These are phyloP conservation scores for Knufia fluminis DNA, from an alignment of 2,329 filamentous ascomycete species.

Conservation along the genomic window DNA sequence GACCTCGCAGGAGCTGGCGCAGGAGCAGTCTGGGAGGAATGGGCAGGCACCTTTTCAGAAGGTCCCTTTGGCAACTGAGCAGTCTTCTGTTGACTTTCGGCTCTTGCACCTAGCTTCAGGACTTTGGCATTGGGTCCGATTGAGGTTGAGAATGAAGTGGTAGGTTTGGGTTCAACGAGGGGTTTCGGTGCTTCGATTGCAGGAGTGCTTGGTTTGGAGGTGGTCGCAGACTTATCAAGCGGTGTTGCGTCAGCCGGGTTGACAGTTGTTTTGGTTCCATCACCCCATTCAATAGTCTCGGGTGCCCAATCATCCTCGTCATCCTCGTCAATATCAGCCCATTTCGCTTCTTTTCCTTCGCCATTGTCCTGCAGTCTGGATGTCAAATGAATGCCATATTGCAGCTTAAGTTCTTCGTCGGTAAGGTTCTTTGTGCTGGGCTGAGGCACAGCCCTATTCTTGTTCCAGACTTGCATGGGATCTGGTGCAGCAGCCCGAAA, in stretches of 20 bases:
- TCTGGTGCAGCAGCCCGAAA: constrained; percentile 47
- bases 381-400: constrained; percentile 59
- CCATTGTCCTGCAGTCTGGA: constrained; percentile 56
- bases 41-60: constrained; percentile 22
- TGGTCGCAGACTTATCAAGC: constrained; percentile 18
- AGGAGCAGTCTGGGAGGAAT: constrained; percentile 30
- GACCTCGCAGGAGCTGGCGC: constrained; percentile 67
- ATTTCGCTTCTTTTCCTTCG: constrained; percentile 54
- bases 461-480: constrained; percentile 62
- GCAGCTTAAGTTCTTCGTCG: constrained; percentile 59
- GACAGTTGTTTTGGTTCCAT: constrained; percentile 56
- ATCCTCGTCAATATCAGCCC: constrained; percentile 62
- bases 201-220: constrained; percentile 15
- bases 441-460: constrained; percentile 47
- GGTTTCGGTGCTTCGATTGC: constrained; percentile 6
- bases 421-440: constrained; percentile 56
- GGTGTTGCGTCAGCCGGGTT: constrained; percentile 33
- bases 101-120: constrained; percentile 39
- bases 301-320: constrained; percentile 58
- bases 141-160: constrained; percentile 30
- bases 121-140: constrained; percentile 42
- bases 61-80: constrained; percentile 41
- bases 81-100: constrained; percentile 34
- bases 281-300: constrained; percentile 60
- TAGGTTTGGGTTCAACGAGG: constrained; percentile 19